phyloP scores from a whole-genome alignment of 2,329 filamentous ascomycete genomes.

The Paramyrothecium roridum region DNA sequence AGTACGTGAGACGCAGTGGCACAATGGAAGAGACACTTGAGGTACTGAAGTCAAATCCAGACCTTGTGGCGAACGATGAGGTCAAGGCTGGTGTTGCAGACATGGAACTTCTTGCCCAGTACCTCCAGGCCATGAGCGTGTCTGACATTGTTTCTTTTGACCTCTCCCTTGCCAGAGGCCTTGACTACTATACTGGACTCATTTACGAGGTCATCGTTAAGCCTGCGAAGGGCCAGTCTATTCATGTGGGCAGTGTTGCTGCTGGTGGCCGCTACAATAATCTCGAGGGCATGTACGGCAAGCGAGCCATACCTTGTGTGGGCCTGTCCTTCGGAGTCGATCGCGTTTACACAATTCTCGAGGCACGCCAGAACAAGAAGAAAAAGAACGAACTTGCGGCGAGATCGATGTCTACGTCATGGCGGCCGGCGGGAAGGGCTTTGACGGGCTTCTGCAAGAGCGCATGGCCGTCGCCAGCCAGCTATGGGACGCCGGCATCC shows the following conservation, averaged over 20 bases:
- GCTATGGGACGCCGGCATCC: conserved; percentile 81
- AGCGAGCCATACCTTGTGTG: conserved; percentile 66
- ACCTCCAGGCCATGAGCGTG: conserved; percentile 74
- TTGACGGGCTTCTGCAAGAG: conserved; percentile 60
- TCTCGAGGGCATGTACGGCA: conserved; percentile 91
- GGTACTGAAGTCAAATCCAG: conserved; percentile 63
- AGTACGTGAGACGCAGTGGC: conserved; percentile 75
- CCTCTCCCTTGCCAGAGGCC: conserved; percentile 80
- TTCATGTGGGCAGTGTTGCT: conserved; percentile 79
- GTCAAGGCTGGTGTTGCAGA: conserved; percentile 80
- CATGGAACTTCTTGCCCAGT: conserved; percentile 76
- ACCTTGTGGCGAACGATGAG: conserved; percentile 66
- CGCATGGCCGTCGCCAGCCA: conserved; percentile 75
- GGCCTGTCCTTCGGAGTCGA: conserved; percentile 89
- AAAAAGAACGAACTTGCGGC: neutral
- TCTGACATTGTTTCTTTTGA: conserved; percentile 80
- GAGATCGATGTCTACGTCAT: conserved; percentile 79
- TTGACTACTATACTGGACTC: conserved; percentile 90
- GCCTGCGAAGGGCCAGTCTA: conserved; percentile 22
- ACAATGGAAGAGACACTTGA: conserved; percentile 66
- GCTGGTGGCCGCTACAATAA: conserved; percentile 91
- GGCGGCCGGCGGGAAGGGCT: conserved; percentile 87
- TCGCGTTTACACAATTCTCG: conserved; percentile 89
- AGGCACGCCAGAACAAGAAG: conserved; percentile 42
- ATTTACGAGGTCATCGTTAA: conserved; percentile 78